Percentiles rank a stretch among this genome's conserved stretches.
Evolutionary conservation across 805 yeast genomes (phyloP).

Genomic region (Debaryomyces hansenii): DNA sequence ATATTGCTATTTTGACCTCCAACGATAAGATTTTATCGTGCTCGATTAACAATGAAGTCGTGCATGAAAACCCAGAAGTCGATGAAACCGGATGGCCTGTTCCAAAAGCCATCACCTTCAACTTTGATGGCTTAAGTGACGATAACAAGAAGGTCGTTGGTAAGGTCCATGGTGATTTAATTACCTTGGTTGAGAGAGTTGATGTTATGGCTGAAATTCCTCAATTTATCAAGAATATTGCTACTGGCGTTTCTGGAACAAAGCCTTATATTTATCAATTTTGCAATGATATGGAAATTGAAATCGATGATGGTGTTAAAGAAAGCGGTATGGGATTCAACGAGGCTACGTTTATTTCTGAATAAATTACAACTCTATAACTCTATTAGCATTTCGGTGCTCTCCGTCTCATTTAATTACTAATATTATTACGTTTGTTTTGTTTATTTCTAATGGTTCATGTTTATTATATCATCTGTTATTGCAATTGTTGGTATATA

Average conservation of each 20-base stretch:
- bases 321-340: constrained; percentile 70
- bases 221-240: constrained; percentile 87
- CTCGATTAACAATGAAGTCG: constrained; percentile 63
- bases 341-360: constrained; percentile 78
- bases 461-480: too few species aligned
- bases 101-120: constrained; percentile 68
- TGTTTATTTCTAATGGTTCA: too few species aligned
- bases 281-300: constrained; percentile 60
- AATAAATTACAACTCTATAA: constrained; percentile 16
- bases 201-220: constrained; percentile 99
- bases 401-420: neutral
- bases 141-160: constrained; percentile 46
- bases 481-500: too few species aligned
- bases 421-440: too few species aligned
- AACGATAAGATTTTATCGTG: constrained; percentile 62
- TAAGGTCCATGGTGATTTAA: constrained; percentile 59
- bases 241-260: constrained; percentile 92
- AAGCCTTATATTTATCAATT: constrained; percentile 96
- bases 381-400: neutral
- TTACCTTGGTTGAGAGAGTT: constrained; percentile 75
- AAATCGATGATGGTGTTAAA: constrained; percentile 36
- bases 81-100: constrained; percentile 93
- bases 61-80: constrained; percentile 50
- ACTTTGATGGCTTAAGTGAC: constrained; percentile 42
- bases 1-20: constrained; percentile 71